These are phyloP conservation scores for Penicillium verrucosum DNA, from an alignment of 2,329 filamentous ascomycete species.

Conservation along the genomic window DNA sequence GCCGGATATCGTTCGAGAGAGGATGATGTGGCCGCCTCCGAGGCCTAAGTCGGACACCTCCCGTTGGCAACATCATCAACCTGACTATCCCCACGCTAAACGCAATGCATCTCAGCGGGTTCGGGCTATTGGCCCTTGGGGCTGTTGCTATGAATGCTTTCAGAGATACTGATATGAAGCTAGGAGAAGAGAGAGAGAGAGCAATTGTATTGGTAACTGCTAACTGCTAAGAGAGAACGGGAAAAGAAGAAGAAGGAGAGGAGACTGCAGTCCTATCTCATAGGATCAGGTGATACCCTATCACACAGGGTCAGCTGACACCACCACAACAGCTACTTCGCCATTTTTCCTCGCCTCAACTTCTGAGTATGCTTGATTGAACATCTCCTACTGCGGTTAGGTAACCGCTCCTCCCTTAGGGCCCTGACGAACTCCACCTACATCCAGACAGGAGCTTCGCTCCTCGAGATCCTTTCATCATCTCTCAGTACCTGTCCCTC, in stretches of 20 bases:
- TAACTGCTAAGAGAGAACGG: no score
- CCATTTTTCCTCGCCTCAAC: slow-evolving; percentile 89
- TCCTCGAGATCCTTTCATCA: slow-evolving; percentile 43
- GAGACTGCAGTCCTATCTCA: no score
- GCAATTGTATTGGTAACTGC: no score
- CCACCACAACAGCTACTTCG: no score
- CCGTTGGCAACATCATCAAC: slow-evolving; percentile 31
- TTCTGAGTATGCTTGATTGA: slow-evolving; percentile 60
- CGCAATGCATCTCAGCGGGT: slow-evolving; percentile 43
- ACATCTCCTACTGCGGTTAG: slow-evolving; percentile 13
- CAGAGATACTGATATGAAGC: no score
- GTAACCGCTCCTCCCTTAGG: slow-evolving; percentile 32
- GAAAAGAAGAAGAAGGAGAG: no score
- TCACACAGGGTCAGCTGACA: no score
- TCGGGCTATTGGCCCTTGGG: slow-evolving; percentile 51
- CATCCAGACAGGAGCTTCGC: slow-evolving; percentile 44
- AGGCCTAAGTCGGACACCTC: slow-evolving; percentile 25
- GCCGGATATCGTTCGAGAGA: no score
- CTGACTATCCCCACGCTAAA: slow-evolving; percentile 18
- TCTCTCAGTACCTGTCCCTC: slow-evolving; percentile 67
- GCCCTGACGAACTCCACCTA: slow-evolving; percentile 40
- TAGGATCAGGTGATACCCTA: no score
- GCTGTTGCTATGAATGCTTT: slow-evolving; percentile 67
- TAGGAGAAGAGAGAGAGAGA: no score
- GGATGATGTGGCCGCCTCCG: slow-evolving; percentile 28